These are phyloP conservation scores for Lecanosticta acicola DNA, from an alignment of 2,329 filamentous ascomycete genomes.

Conservation along the genomic window DNA sequence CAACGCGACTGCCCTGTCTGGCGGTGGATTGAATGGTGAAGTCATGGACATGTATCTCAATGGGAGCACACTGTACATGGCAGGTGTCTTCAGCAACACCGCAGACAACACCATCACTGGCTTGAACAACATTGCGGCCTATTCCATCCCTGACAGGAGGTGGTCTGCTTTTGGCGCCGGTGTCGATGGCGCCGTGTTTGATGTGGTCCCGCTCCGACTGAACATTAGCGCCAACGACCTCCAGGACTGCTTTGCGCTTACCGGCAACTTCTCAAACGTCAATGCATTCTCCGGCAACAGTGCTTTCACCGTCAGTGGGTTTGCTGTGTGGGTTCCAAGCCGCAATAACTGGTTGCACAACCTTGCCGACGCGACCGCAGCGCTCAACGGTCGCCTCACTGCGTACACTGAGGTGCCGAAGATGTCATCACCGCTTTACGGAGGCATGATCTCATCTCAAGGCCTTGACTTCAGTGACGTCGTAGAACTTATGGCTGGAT, in stretches of 20 bases:
- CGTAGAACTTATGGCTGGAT: slow-evolving; percentile 56
- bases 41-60: slow-evolving; percentile 68
- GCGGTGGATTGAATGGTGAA: slow-evolving; percentile 71
- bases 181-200: slow-evolving; percentile 70
- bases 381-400: slow-evolving; percentile 67
- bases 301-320: slow-evolving; percentile 61
- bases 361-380: slow-evolving; percentile 56
- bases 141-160: slow-evolving; percentile 59
- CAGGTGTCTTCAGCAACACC: slow-evolving; percentile 77
- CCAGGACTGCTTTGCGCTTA: slow-evolving; percentile 72
- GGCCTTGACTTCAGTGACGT: slow-evolving; percentile 68
- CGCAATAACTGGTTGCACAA: slow-evolving; percentile 82
- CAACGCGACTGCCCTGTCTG: slow-evolving; percentile 57
- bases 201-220: slow-evolving; percentile 69
- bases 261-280: slow-evolving; percentile 71
- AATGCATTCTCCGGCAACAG: slow-evolving; percentile 60
- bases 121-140: slow-evolving; percentile 71
- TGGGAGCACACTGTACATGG: slow-evolving; percentile 66
- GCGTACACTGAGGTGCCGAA: slow-evolving; percentile 62
- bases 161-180: slow-evolving; percentile 82
- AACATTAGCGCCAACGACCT: slow-evolving; percentile 66
- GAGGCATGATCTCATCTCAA: slow-evolving; percentile 74
- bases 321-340: slow-evolving; percentile 89
- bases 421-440: slow-evolving; percentile 60
- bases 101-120: slow-evolving; percentile 55